These are phyloP conservation scores for Trichoderma reesei DNA, from an alignment of 495 filamentous ascomycete genomes.

Conservation along the genomic window DNA sequence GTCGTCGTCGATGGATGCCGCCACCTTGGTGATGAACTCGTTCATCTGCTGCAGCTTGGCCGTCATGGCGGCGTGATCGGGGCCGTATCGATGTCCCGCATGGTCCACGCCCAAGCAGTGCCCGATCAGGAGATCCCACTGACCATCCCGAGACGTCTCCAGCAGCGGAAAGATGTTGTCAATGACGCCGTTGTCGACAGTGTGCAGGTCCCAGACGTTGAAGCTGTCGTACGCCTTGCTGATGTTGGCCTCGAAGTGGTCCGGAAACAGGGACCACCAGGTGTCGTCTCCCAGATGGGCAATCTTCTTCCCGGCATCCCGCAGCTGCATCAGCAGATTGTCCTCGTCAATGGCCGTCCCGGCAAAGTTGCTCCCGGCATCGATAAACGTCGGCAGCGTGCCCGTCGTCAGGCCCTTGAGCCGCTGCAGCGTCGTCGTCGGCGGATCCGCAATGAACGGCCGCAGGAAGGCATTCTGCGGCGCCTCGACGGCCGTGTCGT, in stretches of 20 bases:
- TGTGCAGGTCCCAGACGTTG: slow-evolving; percentile 96
- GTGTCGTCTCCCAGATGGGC: slow-evolving; percentile 96
- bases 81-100: slow-evolving; percentile 92
- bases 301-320: slow-evolving; percentile 67
- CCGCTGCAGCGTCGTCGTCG: slow-evolving; percentile 84
- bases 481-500: slow-evolving; percentile 62
- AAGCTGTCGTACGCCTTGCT: slow-evolving; percentile 88
- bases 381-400: slow-evolving; percentile 88
- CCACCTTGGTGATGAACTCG: slow-evolving; percentile 58
- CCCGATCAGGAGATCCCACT: slow-evolving; percentile 89
- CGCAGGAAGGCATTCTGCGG: slow-evolving; percentile 80
- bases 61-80: slow-evolving; percentile 83
- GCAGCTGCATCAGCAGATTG: slow-evolving; percentile 79
- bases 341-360: slow-evolving; percentile 97
- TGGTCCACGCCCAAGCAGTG: slow-evolving; percentile 96
- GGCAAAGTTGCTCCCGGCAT: slow-evolving; percentile 89
- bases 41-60: slow-evolving; percentile 92
- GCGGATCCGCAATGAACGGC: slow-evolving; percentile 95
- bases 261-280: slow-evolving; percentile 87
- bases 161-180: slow-evolving; percentile 85
- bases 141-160: slow-evolving; percentile 45
- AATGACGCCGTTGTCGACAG: slow-evolving; percentile 91
- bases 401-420: slow-evolving; percentile 93
- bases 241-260: slow-evolving; percentile 76
- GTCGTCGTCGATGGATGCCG: slow-evolving; percentile 64